Base-by-base conservation (phyloP, 2,329 filamentous ascomycete species). In the Parafenestella ontariensis region DNA sequence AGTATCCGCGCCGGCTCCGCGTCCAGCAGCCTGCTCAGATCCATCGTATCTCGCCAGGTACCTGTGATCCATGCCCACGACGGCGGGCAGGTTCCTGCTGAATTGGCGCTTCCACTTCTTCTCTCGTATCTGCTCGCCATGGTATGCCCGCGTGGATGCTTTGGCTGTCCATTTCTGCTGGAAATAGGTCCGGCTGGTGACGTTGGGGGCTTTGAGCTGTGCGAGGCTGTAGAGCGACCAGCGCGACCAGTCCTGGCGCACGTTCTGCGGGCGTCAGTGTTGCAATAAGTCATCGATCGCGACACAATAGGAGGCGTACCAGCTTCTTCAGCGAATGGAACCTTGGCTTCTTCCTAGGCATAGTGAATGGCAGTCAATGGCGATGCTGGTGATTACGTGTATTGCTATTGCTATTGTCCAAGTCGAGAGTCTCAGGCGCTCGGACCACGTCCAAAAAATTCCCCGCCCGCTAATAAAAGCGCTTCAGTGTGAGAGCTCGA, bases 101-200 rank as follows among this genome's bases (percentile, higher is more conserved):
- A 99, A 99, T 85, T 96, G 93, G 74, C 90, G 90, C 78, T 90
- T 85, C 95, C 95, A 99, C 80, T 95, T 89, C 74, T 90, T 88
- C 81, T 99, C 95, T 62, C 89, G 87, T 65, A 99, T 89, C 73
- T 96, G 91, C 75, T 97, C 94, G 77, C 94, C 95, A 79, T 99
- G 95, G 78, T 98, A 99, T 60, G 85, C 88, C 64, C 95, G 88
- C 37, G 91, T 86, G 61, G 88, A 76, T 20, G 92, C 87, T 79
- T 99, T 99, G 69, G 94, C 91, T 1, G 79, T 78, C 94, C 94
- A 99, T 89, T 99, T 99, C 79, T 98, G 94, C 83, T 98, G 94
- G 84, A 96, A 99, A 80, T 95, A 96, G 40, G 93, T 97, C 23
- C 63, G 64, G 3, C 52, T 46, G 2, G 45, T 46, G 23, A 56